Conservation (phyloP, 371 early-diverging fungal genomes). For the Mucor irregularis region DNA sequence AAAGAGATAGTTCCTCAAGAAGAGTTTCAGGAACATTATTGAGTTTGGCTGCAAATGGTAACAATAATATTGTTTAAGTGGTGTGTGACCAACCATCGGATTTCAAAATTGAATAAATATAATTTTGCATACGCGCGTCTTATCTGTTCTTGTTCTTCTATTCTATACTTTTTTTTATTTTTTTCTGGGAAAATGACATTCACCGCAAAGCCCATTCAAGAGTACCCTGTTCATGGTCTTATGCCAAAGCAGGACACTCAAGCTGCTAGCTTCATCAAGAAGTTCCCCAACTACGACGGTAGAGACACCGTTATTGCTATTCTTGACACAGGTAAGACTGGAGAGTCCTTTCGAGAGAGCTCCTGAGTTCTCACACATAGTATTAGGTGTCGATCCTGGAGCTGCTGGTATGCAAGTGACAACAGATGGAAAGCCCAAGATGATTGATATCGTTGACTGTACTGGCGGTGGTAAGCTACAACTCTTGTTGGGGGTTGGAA, state of each 20-base stretch:
- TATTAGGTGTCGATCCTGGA: slow-evolving; percentile 83
- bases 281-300: slow-evolving; percentile 87
- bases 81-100: background rate
- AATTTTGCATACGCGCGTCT: slow-evolving; percentile 11
- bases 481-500: too few relatives aligned
- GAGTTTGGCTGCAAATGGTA: slow-evolving; percentile 28
- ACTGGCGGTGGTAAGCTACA: slow-evolving; percentile 76
- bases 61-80: slow-evolving; percentile 1
- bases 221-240: slow-evolving; percentile 70
- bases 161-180: background rate
- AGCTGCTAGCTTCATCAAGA: slow-evolving; percentile 79
- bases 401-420: slow-evolving; percentile 85
- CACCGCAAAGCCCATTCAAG: slow-evolving; percentile 46
- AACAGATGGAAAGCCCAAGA: slow-evolving; percentile 86
- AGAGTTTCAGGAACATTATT: slow-evolving; percentile 44
- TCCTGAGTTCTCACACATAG: too few relatives aligned
- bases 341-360: background rate
- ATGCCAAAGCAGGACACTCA: slow-evolving; percentile 86
- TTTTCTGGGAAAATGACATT: background rate
- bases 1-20: slow-evolving; percentile 22
- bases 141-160: background rate
- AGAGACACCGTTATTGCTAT: slow-evolving; percentile 88
- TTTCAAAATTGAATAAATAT: background rate
- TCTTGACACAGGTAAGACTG: slow-evolving; percentile 73
- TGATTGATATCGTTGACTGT: slow-evolving; percentile 92